Evolutionary conservation across 768 basidiomycete species (phyloP), one percentile per base, ranked within the genome.

Genomic region (Thelephora ganbajun): DNA sequence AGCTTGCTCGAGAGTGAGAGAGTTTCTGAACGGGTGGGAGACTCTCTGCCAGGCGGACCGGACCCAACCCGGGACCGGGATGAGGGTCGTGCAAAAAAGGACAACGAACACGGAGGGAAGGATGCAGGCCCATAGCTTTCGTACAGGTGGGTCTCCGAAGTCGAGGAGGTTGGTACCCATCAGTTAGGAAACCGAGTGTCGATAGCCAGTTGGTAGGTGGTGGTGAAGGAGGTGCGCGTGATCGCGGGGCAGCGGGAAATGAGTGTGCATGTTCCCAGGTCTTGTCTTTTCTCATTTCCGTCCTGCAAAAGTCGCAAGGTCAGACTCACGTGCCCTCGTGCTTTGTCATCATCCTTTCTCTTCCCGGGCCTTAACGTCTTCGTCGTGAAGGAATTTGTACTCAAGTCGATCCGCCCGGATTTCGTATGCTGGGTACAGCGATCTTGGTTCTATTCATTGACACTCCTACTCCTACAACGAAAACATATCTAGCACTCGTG

Each of bases 1-100:
- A 3, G 62, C 62, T 37, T 63, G 61, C 11, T 34, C 22, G 1
- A 63, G 48, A 11, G 62, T 52, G 13, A 63, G 49, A 45, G 59
- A 60, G 22, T 51, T 47, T 2, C 35, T 39, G 48, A 63, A 55
- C 1, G 59, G 61, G 2, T 43, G 33, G 19, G 48, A 42, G 43
- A 56, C 12, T 14, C 43, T 4, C 11, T 33, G 33, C 39, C 56
- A 1, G 33, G 53, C 9, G 4, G 33, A 36, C 11, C 46, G 47
- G n/a, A 56, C 7, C 12, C 39, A 22, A 9, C 9, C 14, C 18
- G 7, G 53, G 50, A 11, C 19, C 11, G 11, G 58, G 58, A 5
- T 51, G 45, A 2, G 59, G 58, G 16, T 34, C 19, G 23, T 20
- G 36, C 35, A 16, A 30, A 19, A 47, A 23, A 47, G 35, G 35